These are phyloP conservation scores for Calocybe gambosa DNA, from an alignment of 1,284 basidiomycete species.

Conservation along the genomic window DNA sequence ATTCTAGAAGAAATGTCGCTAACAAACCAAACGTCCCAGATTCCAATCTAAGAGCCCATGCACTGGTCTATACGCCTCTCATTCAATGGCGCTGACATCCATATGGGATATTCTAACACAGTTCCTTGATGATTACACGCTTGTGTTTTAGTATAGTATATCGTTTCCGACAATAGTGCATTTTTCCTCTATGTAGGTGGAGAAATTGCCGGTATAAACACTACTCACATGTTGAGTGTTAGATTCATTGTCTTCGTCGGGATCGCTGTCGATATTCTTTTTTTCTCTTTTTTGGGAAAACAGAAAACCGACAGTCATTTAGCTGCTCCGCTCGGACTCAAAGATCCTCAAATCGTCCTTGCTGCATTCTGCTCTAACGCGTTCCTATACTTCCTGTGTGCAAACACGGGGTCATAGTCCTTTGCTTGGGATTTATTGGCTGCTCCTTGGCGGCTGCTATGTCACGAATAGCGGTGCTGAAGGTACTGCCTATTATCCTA, in stretches of 20 bases:
- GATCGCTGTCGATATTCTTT: background rate
- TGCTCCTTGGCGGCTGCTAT: conserved; percentile 8
- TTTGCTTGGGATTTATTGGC: conserved; percentile 15
- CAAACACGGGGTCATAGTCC: background rate
- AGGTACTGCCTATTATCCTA: conserved; percentile 8
- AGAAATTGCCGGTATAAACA: background rate
- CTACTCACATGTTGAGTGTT: background rate
- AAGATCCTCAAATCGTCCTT: background rate
- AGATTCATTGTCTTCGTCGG: background rate
- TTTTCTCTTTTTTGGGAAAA: too few relatives aligned
- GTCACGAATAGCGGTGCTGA: background rate
- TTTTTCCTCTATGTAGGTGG: background rate
- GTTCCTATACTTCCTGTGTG: conserved; percentile 4
- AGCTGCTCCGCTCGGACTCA: background rate
- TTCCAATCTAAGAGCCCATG: background rate
- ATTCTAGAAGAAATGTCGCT: too few relatives aligned
- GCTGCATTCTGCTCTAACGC: conserved; percentile 1
- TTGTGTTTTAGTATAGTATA: background rate
- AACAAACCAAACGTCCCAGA: too few relatives aligned
- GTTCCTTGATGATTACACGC: background rate
- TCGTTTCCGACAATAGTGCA: background rate
- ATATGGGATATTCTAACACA: background rate
- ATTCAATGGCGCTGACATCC: background rate
- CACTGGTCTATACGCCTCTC: background rate
- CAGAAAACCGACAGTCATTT: background rate